Evolutionary conservation across 441 rosid species (phyloP).

Genomic region (Manihot esculenta): DNA sequence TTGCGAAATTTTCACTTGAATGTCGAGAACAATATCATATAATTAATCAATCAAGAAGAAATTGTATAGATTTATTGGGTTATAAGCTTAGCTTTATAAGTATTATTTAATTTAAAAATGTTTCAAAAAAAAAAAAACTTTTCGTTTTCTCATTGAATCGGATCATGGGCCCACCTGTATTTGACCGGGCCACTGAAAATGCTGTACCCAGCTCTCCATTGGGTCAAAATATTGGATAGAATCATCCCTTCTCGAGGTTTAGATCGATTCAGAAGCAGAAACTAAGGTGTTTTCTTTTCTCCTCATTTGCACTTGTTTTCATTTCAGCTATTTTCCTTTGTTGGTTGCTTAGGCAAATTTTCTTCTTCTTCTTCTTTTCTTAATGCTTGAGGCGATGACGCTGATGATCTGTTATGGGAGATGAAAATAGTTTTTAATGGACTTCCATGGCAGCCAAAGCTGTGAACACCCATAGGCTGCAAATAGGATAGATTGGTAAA

Average conservation of each 20-base stretch:
- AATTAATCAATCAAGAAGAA: too few relatives aligned
- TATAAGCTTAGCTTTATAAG: too few relatives aligned
- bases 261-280: not conserved
- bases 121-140: too few relatives aligned
- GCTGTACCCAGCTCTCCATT: too few relatives aligned
- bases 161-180: not conserved
- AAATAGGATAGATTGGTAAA: not conserved
- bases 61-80: too few relatives aligned
- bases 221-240: not conserved
- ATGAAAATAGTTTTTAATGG: not conserved
- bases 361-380: not conserved
- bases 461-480: not conserved
- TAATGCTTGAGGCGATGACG: not conserved
- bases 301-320: not conserved
- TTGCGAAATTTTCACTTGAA: too few relatives aligned
- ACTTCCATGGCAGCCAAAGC: not conserved
- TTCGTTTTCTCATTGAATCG: too few relatives aligned
- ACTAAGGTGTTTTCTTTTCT: not conserved
- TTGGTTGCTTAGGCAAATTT: not conserved
- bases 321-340: not conserved
- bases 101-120: too few relatives aligned
- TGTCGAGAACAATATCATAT: too few relatives aligned
- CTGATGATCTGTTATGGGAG: slow-evolving; percentile 3
- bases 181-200: not conserved
- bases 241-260: not conserved